phyloP scores from a whole-genome alignment of 1,139 yeast species.

The Pichia cactophila region DNA sequence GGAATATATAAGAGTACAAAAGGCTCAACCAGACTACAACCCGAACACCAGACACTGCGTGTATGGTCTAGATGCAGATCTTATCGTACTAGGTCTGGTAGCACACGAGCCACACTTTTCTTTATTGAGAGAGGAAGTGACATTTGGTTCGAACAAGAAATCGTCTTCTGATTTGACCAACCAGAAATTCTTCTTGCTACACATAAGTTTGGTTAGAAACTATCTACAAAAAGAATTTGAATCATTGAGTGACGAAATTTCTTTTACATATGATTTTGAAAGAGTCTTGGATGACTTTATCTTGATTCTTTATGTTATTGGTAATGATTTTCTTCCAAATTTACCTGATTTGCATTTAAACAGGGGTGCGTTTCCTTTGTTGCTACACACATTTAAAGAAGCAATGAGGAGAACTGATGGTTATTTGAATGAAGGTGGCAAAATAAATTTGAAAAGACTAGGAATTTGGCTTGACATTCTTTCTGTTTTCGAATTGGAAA shows the following conservation, averaged over 20 bases:
- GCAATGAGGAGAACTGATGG: conserved; percentile 72
- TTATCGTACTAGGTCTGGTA: conserved; percentile 92
- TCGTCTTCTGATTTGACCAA: conserved; percentile 57
- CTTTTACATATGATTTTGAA: conserved; percentile 79
- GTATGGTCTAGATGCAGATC: conserved; percentile 96
- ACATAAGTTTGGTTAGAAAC: conserved; percentile 81
- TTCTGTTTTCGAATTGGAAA: conserved; percentile 68
- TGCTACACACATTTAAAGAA: conserved; percentile 80
- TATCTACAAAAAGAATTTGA: conserved; percentile 80
- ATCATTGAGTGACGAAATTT: conserved; percentile 51
- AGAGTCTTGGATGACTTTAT: conserved; percentile 88
- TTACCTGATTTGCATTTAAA: conserved; percentile 89
- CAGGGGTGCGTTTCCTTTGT: conserved; percentile 91
- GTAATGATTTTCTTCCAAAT: conserved; percentile 98
- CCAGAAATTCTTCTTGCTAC: conserved; percentile 77
- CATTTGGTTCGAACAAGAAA: conserved; percentile 53
- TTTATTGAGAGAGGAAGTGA: conserved; percentile 89
- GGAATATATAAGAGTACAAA: conserved; percentile 83
- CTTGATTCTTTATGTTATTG: conserved; percentile 86
- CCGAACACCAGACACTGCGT: conserved; percentile 91
- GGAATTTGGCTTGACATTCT: conserved; percentile 65
- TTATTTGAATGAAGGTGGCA: conserved; percentile 77
- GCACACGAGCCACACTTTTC: conserved; percentile 97
- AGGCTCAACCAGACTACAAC: conserved; percentile 66
- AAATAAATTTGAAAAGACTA: conserved; percentile 66